Conservation (phyloP, 352 stramenopile species). For the Pythium vanterpoolii region DNA sequence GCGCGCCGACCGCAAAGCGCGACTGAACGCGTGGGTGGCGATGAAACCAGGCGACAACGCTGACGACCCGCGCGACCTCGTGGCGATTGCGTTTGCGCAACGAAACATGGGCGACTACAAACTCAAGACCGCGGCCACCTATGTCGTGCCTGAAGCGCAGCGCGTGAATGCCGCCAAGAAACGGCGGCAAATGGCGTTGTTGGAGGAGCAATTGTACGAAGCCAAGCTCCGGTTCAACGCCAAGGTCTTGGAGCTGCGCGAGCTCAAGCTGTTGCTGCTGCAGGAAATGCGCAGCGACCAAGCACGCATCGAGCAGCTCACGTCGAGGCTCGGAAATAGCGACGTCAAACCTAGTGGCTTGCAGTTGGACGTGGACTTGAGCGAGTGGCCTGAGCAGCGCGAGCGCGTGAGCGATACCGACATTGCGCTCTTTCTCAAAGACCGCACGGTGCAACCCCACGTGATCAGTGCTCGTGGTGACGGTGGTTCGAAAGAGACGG, state of each 20-base stretch:
- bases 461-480: conserved; percentile 3
- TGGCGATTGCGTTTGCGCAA: conserved; percentile 84
- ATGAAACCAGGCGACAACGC: conserved; percentile 87
- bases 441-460: conserved; percentile 49
- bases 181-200: conserved; percentile 75
- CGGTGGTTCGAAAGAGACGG: background rate
- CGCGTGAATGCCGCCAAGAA: conserved; percentile 91
- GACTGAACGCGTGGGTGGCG: conserved; percentile 51
- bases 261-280: conserved; percentile 86
- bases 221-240: conserved; percentile 88
- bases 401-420: conserved; percentile 79
- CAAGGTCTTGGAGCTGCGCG: conserved; percentile 85
- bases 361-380: conserved; percentile 50
- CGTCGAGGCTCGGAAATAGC: conserved; percentile 30
- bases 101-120: conserved; percentile 92
- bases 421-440: conserved; percentile 61
- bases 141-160: conserved; percentile 88
- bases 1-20: conserved; percentile 64
- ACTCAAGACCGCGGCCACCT: conserved; percentile 83
- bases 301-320: conserved; percentile 46
- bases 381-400: conserved; percentile 88
- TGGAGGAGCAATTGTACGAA: conserved; percentile 81
- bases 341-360: background rate
- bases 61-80: conserved; percentile 88
- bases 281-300: conserved; percentile 60